Evolutionary conservation across 306 rosid species (phyloP).

Genomic region (Cercis canadensis): DNA sequence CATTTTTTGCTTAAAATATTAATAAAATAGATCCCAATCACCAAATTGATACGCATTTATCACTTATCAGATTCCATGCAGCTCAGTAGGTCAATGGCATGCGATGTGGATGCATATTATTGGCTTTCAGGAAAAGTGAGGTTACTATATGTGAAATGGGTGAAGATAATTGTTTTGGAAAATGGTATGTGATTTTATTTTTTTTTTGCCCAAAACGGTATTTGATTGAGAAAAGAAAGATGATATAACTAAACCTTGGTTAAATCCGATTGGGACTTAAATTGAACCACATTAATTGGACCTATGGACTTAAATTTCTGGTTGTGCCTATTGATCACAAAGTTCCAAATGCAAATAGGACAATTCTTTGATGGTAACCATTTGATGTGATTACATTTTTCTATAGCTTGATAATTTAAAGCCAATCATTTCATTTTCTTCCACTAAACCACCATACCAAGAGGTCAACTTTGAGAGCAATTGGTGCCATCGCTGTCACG

Average conservation of each 20-base stretch:
- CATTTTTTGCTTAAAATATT: slow-evolving; percentile 24
- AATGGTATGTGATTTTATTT: too few species aligned
- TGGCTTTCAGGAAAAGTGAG: too few species aligned
- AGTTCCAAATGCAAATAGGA: background rate
- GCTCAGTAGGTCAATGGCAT: background rate
- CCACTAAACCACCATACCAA: background rate
- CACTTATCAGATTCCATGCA: slow-evolving; percentile 1
- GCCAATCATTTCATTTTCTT: slow-evolving; percentile 29
- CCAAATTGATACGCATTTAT: slow-evolving; percentile 31
- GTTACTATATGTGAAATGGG: too few species aligned
- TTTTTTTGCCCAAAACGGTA: too few species aligned
- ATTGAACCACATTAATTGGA: too few species aligned
- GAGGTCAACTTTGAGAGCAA: slow-evolving; percentile 8
- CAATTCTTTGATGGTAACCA: slow-evolving; percentile 24
- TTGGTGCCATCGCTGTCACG: background rate
- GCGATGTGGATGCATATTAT: too few species aligned
- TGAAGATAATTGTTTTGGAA: too few species aligned
- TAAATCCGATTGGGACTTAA: background rate
- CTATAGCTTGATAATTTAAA: background rate
- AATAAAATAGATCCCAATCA: slow-evolving; percentile 1
- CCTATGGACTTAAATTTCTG: background rate
- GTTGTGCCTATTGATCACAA: background rate
- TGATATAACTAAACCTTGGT: background rate
- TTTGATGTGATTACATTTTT: background rate
- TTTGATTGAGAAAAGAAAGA: background rate